Evolutionary conservation across 495 filamentous ascomycete genomes (phyloP).

Genomic region (Xylona heveae): DNA sequence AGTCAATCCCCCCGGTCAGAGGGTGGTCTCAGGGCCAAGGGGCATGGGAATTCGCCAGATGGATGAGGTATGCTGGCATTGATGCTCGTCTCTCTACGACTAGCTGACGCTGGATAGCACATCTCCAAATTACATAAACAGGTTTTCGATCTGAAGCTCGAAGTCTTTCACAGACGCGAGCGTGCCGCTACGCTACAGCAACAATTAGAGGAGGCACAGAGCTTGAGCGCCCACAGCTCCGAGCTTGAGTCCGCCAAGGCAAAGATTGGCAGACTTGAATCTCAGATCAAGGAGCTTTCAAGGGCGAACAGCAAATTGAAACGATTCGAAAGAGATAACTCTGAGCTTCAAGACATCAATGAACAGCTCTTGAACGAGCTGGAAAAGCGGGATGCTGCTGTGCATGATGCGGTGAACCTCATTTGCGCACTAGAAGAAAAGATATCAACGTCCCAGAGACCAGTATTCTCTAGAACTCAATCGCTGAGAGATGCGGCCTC

Average conservation of each 20-base stretch:
- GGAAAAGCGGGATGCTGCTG: conserved; percentile 52
- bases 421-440: conserved; percentile 56
- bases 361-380: conserved; percentile 47
- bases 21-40: neutral
- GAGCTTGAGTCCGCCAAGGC: no score
- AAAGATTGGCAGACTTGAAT: no score
- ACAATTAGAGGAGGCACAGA: conserved; percentile 4
- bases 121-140: conserved; percentile 54
- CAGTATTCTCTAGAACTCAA: conserved; percentile 5
- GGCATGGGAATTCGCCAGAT: conserved; percentile 4
- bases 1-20: conserved; percentile 1
- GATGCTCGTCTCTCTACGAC: neutral
- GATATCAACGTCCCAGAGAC: conserved; percentile 11
- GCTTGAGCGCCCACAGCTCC: no score
- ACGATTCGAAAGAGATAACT: conserved; percentile 28
- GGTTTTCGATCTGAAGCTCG: conserved; percentile 79
- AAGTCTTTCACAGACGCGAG: conserved; percentile 48
- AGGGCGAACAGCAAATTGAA: no score
- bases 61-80: conserved; percentile 4
- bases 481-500: conserved; percentile 11
- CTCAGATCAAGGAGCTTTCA: neutral
- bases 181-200: conserved; percentile 16
- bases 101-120: conserved; percentile 12
- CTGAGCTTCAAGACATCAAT: conserved; percentile 30
- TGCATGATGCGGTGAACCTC: conserved; percentile 63